Base-by-base conservation (phyloP, 2,329 filamentous ascomycete species). In the Claviceps spartinae region DNA sequence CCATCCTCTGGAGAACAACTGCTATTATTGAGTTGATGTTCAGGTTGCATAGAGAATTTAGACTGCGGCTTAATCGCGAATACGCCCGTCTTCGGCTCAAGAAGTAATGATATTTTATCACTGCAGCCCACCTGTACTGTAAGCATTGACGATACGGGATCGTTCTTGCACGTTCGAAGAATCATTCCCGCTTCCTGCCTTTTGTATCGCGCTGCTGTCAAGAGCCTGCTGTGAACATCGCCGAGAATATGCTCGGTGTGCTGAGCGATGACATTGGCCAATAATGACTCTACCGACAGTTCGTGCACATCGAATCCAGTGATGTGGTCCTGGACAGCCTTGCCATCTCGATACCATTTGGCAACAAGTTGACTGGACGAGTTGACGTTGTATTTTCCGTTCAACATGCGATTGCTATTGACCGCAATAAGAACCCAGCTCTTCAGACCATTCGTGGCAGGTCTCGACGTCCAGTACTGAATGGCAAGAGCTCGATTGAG, bases 351-450 rank as follows among this genome's bases (percentile, higher is more conserved):
- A 65, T 94, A 89, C 91, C 93, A 98, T 57, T 88, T 83, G 41
- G 83, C 69, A 2, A 71, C 75, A 46, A 93, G 64, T 47, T 67
- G 68, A 57, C 81, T 85, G 0, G 76, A 69, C 2, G 68, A 59
- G 53, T 70, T 74, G 4, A 69, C 62, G 49, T 74, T 69, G 1
- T 65, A 55, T 13, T 65, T 60, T 13, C 60, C 66, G 9, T 68
- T 67, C 43, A 66, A 63, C 53, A 72, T 75, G 51, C 70, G 73
- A 36, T 83, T 83, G 62, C 83, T 89, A 54, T 82, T 77, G 38
- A 95, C 79, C 9, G 89, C 90, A 49, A 98, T 74, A 57, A 97
- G 83, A 47, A 98, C 74, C 91, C 93, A 98, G 64, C 83, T 95
- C 71, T 94, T 95, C 16, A 78, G 74, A 1, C 80, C 80, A 42